Evolutionary conservation across 1,139 yeast genomes (phyloP), one percentile per base, ranked within the genome.

Genomic region (Saccharomycopsis hybrid): DNA sequence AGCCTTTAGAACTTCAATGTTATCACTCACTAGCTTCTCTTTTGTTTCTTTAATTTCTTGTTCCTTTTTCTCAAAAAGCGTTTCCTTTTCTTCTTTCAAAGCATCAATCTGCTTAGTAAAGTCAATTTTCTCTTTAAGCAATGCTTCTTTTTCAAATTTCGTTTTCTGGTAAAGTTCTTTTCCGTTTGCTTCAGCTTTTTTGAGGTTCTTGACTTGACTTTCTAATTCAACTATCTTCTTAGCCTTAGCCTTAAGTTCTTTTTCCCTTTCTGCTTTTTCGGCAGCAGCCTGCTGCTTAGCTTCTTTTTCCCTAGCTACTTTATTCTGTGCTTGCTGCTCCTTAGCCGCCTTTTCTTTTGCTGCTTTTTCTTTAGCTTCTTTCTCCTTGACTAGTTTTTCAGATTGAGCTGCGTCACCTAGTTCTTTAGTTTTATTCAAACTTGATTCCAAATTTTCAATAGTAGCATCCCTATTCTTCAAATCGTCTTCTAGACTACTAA

Each of bases 11-110:
- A 24, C 18, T 18, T 18, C 18, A 18, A 18, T 18, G 18, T 18
- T 18, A 18, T 18, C 18, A 18, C 18, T 18, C 18, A 18, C 18
- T 18, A 18, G 18, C 18, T 18, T 47, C 2, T 53, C 52, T 41
- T 59, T 56, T 31, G 60, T 52, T 35, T 56, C 54, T 25, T 59
- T 58, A 46, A 65, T 47, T 47, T 62, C 55, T 28, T 18, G 13
- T 47, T 35, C 33, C 41, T 43, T 43, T 24, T 29, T 13, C 2
- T 24, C n/a, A 2, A 13, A 24, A 13, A 30, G 5, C 32, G 60
- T 55, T 36, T 60, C 54, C 48, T 63, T 54, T 4, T 42, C 44
- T 13, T 38, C 25, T 39, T 43, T 24, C 27, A 29, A 25, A 13
- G 29, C 38, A 11, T 45, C 47, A 9, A 28, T 60, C 60, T 18